phyloP scores from a whole-genome alignment of 192 early-diverging fungal genomes.

The Coemansia aciculifera region DNA sequence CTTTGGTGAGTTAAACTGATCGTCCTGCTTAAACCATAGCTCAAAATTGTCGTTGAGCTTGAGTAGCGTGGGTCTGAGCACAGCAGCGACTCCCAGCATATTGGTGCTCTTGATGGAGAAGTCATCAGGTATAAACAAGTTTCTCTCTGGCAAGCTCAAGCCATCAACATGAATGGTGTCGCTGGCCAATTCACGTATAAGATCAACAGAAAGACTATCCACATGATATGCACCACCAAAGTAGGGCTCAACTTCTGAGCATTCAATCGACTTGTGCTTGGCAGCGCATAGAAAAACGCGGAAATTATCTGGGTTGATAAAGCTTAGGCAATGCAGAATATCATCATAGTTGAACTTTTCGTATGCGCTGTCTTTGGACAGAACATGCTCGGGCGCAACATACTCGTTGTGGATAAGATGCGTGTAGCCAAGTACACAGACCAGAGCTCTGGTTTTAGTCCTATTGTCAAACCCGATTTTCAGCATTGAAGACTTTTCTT shows the following conservation, averaged over 20 bases:
- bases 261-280: constrained; percentile 12
- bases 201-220: neutral
- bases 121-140: constrained; percentile 35
- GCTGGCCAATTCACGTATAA: neutral
- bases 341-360: constrained; percentile 60
- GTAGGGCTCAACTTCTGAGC: constrained; percentile 61
- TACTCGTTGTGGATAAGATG: constrained; percentile 70
- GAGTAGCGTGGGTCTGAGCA: constrained; percentile 15
- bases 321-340: constrained; percentile 60
- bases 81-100: neutral
- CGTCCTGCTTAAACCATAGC: constrained; percentile 91
- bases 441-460: constrained; percentile 58
- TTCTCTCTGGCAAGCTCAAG: constrained; percentile 9
- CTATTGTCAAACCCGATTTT: constrained; percentile 59
- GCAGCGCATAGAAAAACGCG: constrained; percentile 43
- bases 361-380: constrained; percentile 67
- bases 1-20: constrained; percentile 82
- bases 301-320: constrained; percentile 63
- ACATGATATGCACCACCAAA: constrained; percentile 79
- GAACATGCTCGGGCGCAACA: constrained; percentile 59
- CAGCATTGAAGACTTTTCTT: constrained; percentile 35
- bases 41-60: constrained; percentile 33
- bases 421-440: constrained; percentile 62
- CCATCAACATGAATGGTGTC: neutral
- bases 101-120: neutral